Evolutionary conservation across 106 monocot genomes (phyloP).

Genomic region (Allium fistulosum): DNA sequence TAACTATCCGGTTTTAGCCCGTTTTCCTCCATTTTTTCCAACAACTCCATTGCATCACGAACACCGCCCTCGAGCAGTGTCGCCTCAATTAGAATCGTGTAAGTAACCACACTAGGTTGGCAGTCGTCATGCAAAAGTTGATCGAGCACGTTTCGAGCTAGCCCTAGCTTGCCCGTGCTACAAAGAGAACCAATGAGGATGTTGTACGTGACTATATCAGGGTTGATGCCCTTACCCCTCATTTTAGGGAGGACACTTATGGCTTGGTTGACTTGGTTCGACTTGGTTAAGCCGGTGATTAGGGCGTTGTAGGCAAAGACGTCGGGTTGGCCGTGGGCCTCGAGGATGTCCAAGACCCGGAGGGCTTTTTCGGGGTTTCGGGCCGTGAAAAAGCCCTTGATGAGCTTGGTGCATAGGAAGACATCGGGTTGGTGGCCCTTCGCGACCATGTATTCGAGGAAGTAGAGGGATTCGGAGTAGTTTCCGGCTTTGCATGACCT

Average conservation of each 20-base stretch:
- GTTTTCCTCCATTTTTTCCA: slow-evolving; percentile 33
- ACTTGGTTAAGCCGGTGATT: slow-evolving; percentile 34
- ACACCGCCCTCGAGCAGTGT: slow-evolving; percentile 24
- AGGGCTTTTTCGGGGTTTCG: slow-evolving; percentile 25
- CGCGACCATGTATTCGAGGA: slow-evolving; percentile 51
- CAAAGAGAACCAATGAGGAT: slow-evolving; percentile 55
- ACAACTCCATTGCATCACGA: slow-evolving; percentile 21
- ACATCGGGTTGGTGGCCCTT: slow-evolving; percentile 36
- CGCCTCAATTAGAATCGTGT: slow-evolving; percentile 54
- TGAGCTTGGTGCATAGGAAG: slow-evolving; percentile 74
- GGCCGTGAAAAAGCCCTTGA: slow-evolving; percentile 38
- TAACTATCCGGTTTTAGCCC: slow-evolving; percentile 33
- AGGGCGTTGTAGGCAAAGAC: slow-evolving; percentile 55
- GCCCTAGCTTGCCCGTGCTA: slow-evolving; percentile 16
- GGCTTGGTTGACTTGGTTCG: slow-evolving; percentile 18
- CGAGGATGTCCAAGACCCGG: slow-evolving; percentile 47
- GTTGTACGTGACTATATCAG: slow-evolving; percentile 57
- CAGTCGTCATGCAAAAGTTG: slow-evolving; percentile 28
- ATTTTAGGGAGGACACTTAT: slow-evolving; percentile 23
- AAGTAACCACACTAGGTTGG: slow-evolving; percentile 44
- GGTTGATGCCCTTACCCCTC: slow-evolving; percentile 22
- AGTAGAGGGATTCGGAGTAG: slow-evolving; percentile 51
- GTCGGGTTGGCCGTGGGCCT: slow-evolving; percentile 42
- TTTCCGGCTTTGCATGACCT: slow-evolving; percentile 57
- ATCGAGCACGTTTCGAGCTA: slow-evolving; percentile 27